Conservation (phyloP, 805 yeast species). For the Candida boleticola region DNA sequence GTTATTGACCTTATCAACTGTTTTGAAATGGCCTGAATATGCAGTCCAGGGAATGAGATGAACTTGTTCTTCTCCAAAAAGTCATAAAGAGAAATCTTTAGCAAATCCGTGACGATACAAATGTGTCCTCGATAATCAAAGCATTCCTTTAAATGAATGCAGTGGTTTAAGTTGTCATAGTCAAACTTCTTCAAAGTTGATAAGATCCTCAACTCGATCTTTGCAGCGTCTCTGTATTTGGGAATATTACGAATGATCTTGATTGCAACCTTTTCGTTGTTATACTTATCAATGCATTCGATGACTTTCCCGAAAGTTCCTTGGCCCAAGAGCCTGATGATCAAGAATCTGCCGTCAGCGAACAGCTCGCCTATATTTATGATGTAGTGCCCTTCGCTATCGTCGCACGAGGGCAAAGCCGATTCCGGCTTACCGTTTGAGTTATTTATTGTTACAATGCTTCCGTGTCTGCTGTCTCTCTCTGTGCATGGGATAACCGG, state of each 20-base stretch:
- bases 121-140: slow-evolving; percentile 93
- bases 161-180: slow-evolving; percentile 62
- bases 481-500: slow-evolving; percentile 34
- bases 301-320: slow-evolving; percentile 93
- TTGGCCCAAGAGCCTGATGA: slow-evolving; percentile 73
- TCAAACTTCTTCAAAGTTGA: slow-evolving; percentile 72
- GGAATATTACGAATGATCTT: slow-evolving; percentile 91
- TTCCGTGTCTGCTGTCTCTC: slow-evolving; percentile 3
- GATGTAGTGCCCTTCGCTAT: slow-evolving; percentile 73
- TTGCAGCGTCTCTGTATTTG: slow-evolving; percentile 93
- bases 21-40: slow-evolving; percentile 82
- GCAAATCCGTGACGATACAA: slow-evolving; percentile 86
- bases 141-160: slow-evolving; percentile 84
- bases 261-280: slow-evolving; percentile 72
- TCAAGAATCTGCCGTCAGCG: slow-evolving; percentile 67
- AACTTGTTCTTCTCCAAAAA: slow-evolving; percentile 81
- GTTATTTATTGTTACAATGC: not conserved
- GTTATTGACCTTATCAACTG: slow-evolving; percentile 85
- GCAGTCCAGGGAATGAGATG: slow-evolving; percentile 91
- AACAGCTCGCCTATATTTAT: slow-evolving; percentile 56
- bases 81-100: slow-evolving; percentile 84
- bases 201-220: slow-evolving; percentile 83
- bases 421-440: not conserved
- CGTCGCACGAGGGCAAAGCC: slow-evolving; percentile 42
- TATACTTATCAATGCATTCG: slow-evolving; percentile 68